These are phyloP conservation scores for Neopestalotiopsis rosae DNA, from an alignment of 2,329 filamentous ascomycete genomes.

Conservation along the genomic window DNA sequence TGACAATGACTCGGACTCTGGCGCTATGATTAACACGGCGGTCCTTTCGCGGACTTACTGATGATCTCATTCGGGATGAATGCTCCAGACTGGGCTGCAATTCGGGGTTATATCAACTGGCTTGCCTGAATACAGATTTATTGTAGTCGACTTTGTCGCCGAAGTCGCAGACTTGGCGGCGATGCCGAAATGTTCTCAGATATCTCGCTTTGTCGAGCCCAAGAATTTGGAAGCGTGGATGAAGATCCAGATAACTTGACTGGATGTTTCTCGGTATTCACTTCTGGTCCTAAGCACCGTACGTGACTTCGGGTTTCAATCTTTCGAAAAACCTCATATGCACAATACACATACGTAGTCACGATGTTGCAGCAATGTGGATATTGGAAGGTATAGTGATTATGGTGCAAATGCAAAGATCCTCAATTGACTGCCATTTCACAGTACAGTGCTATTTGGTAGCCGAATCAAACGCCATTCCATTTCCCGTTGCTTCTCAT, in stretches of 20 bases:
- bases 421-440: conserved; percentile 23
- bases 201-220: neutral
- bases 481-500: conserved; percentile 24
- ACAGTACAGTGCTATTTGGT: conserved; percentile 23
- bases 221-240: no score
- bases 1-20: neutral
- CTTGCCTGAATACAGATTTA: neutral
- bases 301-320: neutral
- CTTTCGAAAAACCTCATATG: neutral
- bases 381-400: conserved; percentile 8
- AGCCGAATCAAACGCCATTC: conserved; percentile 24
- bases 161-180: neutral
- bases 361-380: neutral
- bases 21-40: neutral
- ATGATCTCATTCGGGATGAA: conserved; percentile 6
- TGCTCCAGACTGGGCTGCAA: neutral
- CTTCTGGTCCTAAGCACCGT: neutral
- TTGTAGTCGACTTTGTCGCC: neutral
- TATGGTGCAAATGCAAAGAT: conserved; percentile 24
- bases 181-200: neutral
- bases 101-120: neutral
- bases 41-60: conserved; percentile 5
- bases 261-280: no score
- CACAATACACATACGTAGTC: neutral
- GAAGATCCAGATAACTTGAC: no score